These are phyloP conservation scores for Sungouiozyma intestinalis DNA, from an alignment of 805 yeast species.

Conservation along the genomic window DNA sequence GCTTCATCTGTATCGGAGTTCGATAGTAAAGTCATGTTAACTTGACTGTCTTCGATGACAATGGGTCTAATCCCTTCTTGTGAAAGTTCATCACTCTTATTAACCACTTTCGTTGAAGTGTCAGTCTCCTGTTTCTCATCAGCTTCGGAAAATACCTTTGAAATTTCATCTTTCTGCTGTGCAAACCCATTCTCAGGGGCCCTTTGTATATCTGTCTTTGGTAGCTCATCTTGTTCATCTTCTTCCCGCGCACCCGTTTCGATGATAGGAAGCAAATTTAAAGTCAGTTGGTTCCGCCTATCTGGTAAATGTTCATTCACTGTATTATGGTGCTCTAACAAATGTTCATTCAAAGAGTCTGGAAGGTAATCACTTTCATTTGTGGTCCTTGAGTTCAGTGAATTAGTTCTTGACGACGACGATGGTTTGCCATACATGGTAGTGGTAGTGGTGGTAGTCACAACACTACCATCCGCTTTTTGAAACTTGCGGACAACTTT, in stretches of 20 bases:
- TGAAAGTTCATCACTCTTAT: background rate
- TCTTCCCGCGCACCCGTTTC: background rate
- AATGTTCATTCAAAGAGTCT: background rate
- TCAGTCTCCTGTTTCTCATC: background rate
- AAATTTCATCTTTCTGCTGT: too few relatives aligned
- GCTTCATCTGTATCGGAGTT: background rate
- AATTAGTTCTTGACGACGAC: background rate
- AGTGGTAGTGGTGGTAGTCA: background rate
- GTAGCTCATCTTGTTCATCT: background rate
- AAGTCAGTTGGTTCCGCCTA: background rate
- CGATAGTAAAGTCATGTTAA: background rate
- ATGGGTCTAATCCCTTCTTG: background rate
- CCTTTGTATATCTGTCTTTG: too few relatives aligned
- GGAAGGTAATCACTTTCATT: background rate
- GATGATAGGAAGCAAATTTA: background rate
- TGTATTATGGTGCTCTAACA: background rate
- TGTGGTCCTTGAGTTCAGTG: background rate
- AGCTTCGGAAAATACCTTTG: too few relatives aligned
- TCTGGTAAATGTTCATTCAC: background rate
- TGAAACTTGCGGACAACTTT: background rate
- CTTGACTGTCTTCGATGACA: background rate
- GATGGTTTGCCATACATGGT: background rate
- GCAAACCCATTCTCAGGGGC: too few relatives aligned
- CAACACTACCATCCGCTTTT: background rate
- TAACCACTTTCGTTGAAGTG: background rate